Base-by-base conservation (phyloP, 202 grass and related monocot genomes). In the Panicum hallii region DNA sequence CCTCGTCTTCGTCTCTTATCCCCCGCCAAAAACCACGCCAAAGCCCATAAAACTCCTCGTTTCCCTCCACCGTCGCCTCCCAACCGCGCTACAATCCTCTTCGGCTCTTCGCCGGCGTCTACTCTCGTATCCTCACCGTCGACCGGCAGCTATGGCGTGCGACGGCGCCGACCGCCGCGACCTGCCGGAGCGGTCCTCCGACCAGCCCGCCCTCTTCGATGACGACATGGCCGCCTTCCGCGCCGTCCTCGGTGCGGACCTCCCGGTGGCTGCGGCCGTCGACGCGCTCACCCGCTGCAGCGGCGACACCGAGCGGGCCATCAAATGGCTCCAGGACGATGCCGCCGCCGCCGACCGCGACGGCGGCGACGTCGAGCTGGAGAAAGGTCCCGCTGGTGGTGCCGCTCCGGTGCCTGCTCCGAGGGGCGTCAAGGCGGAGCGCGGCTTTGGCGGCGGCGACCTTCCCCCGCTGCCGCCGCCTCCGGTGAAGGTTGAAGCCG, bases 291-390 rank as follows among this genome's bases (percentile, higher is more conserved):
- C 77, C 13, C 58, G 62, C 12, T 84, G 79, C 36, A 78, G 72
- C 26, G 76, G 86, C 58, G 81, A 94, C 58, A 76, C 83, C 16
- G 62, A 79, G 74, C 86, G 89, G 8, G 89, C 83, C 38, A 85
- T 94, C 54, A 87, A 84, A 46, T 72, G 52, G 30, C 56, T 94
- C 22, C 80, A 89, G n/a, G 89, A 94, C 73, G 72, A 28, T 0
- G 79, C 43, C 19, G 5, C 63, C 16, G 40, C 71, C 12, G 69
- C 61, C 10, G 38, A 16, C 67, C 7, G 46, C 0, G 54, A 79
- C 23, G 79, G 40, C 45, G 23, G 45, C n/a, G 22, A 9, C 9
- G 20, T 17, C 30, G 14, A 65, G 17, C 0, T 28, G 23, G 68
- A 56, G 28, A 73, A 83, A 83, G 75, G 23, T 20, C 42, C 7